Evolutionary conservation across 495 filamentous ascomycete genomes (phyloP), one percentile per base, ranked within the genome.

Genomic region (Xylaria flabelliformis): DNA sequence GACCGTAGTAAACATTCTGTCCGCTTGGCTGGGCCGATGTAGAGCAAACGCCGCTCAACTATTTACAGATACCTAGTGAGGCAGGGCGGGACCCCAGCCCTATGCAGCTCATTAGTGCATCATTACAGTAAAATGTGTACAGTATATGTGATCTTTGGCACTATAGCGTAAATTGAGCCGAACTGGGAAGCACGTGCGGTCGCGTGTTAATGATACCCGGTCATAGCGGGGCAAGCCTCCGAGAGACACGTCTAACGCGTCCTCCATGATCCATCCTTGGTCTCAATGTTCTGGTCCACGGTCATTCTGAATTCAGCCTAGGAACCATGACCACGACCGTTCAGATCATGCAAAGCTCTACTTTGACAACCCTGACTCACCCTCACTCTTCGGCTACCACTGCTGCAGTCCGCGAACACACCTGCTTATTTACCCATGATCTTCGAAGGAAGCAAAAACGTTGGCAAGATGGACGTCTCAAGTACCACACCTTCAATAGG

Each of bases 391-490:
- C 84, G 15, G 88, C 89, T 69, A 90, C 89, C 78, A 94, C 91
- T 42, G 93, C 94, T 3, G 85, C 88, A 0, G 92, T 97, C 34
- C 82, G 91, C 74, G 93, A 96, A 73, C 95, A 90, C 76, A 84
- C 89, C 67, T 97, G 94, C 75, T 89, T 98, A 26, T 98, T 92
- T 80, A 97, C 93, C 6, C 88, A 91, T 73, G 94, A 98, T 77
- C 79, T 97, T 64, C 89, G 90, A 10, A 88, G 92, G 64, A 98
- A 98, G 81, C 89, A 91, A 65, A 98, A 98, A 81, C 84, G 92
- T 59, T 98, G 94, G 94, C 93, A 95, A 74, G 95, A 98, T 91
- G 95, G 95, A 53, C 89, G 90, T 58, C 86, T 97, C 41, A 89
- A 91, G 65, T 97, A 90, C 77, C 94, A 98, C 78, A 92, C 92